phyloP scores from a whole-genome alignment of 768 basidiomycete species.

The Panaeolus cyanescens region DNA sequence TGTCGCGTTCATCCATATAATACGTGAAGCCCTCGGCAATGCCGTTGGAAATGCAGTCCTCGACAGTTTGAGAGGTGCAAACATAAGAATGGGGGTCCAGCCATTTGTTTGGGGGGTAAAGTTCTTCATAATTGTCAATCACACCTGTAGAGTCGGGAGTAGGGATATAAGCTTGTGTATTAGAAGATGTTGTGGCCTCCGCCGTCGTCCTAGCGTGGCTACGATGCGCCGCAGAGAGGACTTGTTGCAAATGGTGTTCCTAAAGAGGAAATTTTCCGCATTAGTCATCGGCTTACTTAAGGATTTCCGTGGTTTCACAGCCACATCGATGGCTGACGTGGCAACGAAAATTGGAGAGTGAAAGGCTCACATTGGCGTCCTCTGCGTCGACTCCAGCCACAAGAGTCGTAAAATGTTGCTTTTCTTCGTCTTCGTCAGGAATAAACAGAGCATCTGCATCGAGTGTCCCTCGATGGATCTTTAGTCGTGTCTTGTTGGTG shows the following conservation, averaged over 20 bases:
- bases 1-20: conserved; percentile 95
- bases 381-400: conserved; percentile 91
- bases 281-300: conserved; percentile 47
- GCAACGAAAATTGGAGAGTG: conserved; percentile 31
- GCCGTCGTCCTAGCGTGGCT: conserved; percentile 28
- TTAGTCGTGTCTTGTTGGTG: conserved; percentile 90
- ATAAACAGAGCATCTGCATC: conserved; percentile 79
- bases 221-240: conserved; percentile 46
- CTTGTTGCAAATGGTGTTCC: conserved; percentile 59
- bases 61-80: conserved; percentile 82
- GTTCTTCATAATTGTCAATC: conserved; percentile 73
- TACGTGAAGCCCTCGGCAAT: conserved; percentile 82
- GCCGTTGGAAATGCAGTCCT: conserved; percentile 64
- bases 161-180: conserved; percentile 78
- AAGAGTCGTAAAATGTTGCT: conserved; percentile 68
- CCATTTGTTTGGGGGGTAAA: conserved; percentile 75
- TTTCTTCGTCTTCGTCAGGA: conserved; percentile 87
- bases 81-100: conserved; percentile 78
- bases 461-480: conserved; percentile 78
- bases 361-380: conserved; percentile 84
- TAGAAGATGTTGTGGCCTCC: conserved; percentile 28
- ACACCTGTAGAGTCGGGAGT: conserved; percentile 88
- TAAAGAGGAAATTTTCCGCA: conserved; percentile 27
- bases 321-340: conserved; percentile 47
- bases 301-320: conserved; percentile 52